Evolutionary conservation across 2,329 filamentous ascomycete species (phyloP).

Genomic region (Nemania bipapillata): DNA sequence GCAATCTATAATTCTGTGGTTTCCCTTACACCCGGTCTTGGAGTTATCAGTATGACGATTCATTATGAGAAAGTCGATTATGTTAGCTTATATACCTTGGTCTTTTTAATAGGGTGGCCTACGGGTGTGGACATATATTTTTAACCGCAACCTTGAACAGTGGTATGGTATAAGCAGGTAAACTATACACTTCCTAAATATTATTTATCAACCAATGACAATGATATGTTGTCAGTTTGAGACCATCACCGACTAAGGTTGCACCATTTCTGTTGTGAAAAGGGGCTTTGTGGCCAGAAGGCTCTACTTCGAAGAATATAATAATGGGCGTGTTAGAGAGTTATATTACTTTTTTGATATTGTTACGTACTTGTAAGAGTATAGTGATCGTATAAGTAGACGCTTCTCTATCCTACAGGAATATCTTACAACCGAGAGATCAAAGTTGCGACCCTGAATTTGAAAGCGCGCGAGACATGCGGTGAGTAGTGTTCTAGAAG

Average conservation of each 20-base stretch:
- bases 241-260: neutral
- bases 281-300: neutral
- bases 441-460: neutral
- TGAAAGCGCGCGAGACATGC: neutral
- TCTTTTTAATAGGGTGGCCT: neutral
- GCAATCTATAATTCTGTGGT: neutral
- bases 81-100: neutral
- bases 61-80: neutral
- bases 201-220: neutral
- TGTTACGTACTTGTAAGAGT: neutral
- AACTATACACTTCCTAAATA: neutral
- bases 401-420: neutral
- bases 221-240: neutral
- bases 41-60: neutral
- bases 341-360: neutral
- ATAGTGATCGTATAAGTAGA: neutral
- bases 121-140: neutral
- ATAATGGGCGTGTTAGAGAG: neutral
- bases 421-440: neutral
- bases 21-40: neutral
- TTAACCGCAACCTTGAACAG: neutral
- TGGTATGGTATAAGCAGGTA: neutral
- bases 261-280: neutral
- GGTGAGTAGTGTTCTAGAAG: slow-evolving; percentile 15
- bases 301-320: neutral